These are phyloP conservation scores for Diplodia scrobiculata DNA, from an alignment of 2,329 filamentous ascomycete species.

Conservation along the genomic window DNA sequence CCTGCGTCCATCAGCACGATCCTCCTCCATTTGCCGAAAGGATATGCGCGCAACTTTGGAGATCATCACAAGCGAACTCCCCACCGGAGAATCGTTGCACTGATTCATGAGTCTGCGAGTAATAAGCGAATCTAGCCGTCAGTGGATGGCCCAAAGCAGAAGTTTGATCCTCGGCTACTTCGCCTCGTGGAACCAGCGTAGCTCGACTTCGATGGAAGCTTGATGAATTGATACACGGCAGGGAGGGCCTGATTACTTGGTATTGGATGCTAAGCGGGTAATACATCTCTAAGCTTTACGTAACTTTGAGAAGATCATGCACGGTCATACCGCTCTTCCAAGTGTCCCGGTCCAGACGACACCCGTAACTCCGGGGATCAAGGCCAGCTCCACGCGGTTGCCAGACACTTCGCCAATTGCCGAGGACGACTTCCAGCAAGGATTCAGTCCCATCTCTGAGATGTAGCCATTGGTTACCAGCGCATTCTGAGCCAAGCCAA, in stretches of 20 bases:
- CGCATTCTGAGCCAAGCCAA: slow-evolving; percentile 40
- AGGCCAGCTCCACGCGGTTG: slow-evolving; percentile 51
- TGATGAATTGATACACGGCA: slow-evolving; percentile 57
- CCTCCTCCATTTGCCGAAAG: not conserved
- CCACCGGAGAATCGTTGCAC: slow-evolving; percentile 9
- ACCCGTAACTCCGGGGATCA: slow-evolving; percentile 48
- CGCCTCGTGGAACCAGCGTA: no score
- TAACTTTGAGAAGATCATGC: slow-evolving; percentile 41
- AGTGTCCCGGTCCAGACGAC: slow-evolving; percentile 53
- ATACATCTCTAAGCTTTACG: no score
- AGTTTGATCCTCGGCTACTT: slow-evolving; percentile 36
- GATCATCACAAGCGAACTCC: not conserved
- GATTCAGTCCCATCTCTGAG: slow-evolving; percentile 30
- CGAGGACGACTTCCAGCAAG: slow-evolving; percentile 3
- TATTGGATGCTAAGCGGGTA: not conserved
- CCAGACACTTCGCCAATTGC: slow-evolving; percentile 45
- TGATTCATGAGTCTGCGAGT: slow-evolving; percentile 39
- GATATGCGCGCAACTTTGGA: not conserved
- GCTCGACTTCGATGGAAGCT: slow-evolving; percentile 57
- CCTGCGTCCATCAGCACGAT: not conserved
- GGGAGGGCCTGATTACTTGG: slow-evolving; percentile 41
- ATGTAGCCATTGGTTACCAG: slow-evolving; percentile 43
- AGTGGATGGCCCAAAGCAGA: slow-evolving; percentile 58
- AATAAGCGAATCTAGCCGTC: slow-evolving; percentile 42
- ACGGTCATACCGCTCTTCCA: slow-evolving; percentile 37